Evolutionary conservation across 139 green algal genomes (phyloP), one percentile per base, ranked within the genome.

Genomic region (Tetraselmis striata): DNA sequence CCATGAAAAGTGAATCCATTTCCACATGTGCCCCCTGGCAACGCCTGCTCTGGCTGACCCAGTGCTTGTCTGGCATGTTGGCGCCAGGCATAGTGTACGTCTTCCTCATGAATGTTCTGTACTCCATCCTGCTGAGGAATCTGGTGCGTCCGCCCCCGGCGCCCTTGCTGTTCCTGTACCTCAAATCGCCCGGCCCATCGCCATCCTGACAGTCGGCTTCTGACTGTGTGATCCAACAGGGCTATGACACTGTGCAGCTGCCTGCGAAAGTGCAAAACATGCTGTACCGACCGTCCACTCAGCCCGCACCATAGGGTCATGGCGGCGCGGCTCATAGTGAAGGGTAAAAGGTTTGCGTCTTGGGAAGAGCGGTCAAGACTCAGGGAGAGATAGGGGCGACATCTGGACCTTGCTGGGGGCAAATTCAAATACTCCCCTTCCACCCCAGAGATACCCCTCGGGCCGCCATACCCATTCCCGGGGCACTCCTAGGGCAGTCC

Each of bases 21-120:
- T 67, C 18, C 5, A 67, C 5, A 25, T 67, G 5, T 67, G 5
- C 18, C 18, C 45, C 45, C 5, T 5, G 18, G 45, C 18, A 67
- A 25, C 18, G 11, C 11, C 45, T 67, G 18, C 45, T 25, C 18
- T 67, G 11, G 45, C 18, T 67, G 45, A 67, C 45, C 85, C 82
- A 22, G 78, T 95, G 80, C 85, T 96, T 76, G 77, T 91, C 0
- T 90, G 95, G 45, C 94, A 96, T 82, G 76, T 25, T 45, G 29
- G 23, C 22, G 76, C 75, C n/a, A 29, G 78, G 82, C 1, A 23
- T 91, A 0, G 88, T 90, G 59, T 95, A 95, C 84, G 83, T 89
- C 26, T 90, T 89, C 78, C 85, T 95, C 58, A 84, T 94, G 81
- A 92, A 97, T 45, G 79, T 95, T 1, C 59, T 97, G 22, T 95